Evolutionary conservation across 2,329 filamentous ascomycete genomes (phyloP).

Genomic region (Trichoderma sp.): DNA sequence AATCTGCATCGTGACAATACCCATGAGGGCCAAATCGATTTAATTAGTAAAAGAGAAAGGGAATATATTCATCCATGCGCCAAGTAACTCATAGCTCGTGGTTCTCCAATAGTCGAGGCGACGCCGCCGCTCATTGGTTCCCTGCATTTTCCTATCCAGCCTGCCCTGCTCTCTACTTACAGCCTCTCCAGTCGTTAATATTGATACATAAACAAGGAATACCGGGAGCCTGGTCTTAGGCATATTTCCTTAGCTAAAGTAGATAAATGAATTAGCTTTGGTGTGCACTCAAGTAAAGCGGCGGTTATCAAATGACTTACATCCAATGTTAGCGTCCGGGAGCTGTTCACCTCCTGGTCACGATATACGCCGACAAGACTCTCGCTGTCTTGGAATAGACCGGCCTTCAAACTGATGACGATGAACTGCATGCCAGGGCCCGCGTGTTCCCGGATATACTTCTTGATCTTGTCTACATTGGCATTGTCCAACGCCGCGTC

Average conservation of each 20-base stretch:
- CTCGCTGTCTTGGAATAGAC: slow-evolving; percentile 94
- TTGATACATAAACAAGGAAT: slow-evolving; percentile 13
- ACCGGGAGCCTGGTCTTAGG: slow-evolving; percentile 24
- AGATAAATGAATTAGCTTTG: slow-evolving; percentile 20
- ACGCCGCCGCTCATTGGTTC: not conserved
- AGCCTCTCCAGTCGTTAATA: slow-evolving; percentile 9
- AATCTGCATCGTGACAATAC: not conserved
- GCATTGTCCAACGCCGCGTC: slow-evolving; percentile 98
- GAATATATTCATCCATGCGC: slow-evolving; percentile 10
- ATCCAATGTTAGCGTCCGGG: slow-evolving; percentile 88
- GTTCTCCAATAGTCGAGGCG: slow-evolving; percentile 10
- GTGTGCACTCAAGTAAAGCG: not conserved
- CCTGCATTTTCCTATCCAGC: slow-evolving; percentile 14
- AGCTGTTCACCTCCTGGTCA: slow-evolving; percentile 92
- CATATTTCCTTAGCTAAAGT: slow-evolving; percentile 39
- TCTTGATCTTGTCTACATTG: slow-evolving; percentile 93
- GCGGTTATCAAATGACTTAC: slow-evolving; percentile 59
- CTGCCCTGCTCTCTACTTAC: not conserved
- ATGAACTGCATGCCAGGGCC: slow-evolving; percentile 99
- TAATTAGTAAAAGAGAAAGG: not conserved
- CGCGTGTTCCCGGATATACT: slow-evolving; percentile 92
- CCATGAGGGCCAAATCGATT: not conserved
- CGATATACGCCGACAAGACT: slow-evolving; percentile 93
- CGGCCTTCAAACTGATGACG: slow-evolving; percentile 94
- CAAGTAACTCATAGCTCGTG: slow-evolving; percentile 19